Conservation (phyloP, 1,284 basidiomycete genomes). For the Ceratobasidium sp. region DNA sequence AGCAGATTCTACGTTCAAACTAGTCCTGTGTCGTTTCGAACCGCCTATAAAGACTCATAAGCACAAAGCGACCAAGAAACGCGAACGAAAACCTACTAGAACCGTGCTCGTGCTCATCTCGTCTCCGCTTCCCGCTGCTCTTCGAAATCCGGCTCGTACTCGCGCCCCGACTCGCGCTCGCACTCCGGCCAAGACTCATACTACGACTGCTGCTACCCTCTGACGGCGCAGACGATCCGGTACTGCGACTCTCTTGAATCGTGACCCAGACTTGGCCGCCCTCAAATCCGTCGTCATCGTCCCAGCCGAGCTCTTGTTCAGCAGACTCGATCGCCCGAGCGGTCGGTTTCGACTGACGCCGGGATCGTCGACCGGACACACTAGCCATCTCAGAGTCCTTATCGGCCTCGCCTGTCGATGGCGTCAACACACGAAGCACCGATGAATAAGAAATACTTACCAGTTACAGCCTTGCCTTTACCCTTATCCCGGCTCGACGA, state of each 20-base stretch:
- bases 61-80: not conserved
- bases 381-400: not conserved
- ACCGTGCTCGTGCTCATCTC: not conserved
- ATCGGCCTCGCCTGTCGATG: not conserved
- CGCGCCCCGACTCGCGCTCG: not conserved
- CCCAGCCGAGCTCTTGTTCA: not conserved
- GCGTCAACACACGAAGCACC: not conserved
- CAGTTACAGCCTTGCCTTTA: not conserved
- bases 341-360: slow-evolving; percentile 7
- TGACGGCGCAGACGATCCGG: not conserved
- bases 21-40: not conserved
- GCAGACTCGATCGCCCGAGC: slow-evolving; percentile 6
- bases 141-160: not conserved
- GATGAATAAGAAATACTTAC: not conserved
- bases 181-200: not conserved
- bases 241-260: not conserved
- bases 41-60: not conserved
- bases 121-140: not conserved
- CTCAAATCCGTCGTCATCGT: not conserved
- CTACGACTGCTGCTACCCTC: not conserved
- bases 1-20: not conserved
- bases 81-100: not conserved
- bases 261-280: too few species aligned
- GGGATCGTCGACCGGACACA: not conserved
- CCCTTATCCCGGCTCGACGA: not conserved